A percentile compares a stretch with the other conserved stretches of the same genome.
Conservation (phyloP, 192 early-diverging fungal species). For the Spizellomyces sp. region DNA sequence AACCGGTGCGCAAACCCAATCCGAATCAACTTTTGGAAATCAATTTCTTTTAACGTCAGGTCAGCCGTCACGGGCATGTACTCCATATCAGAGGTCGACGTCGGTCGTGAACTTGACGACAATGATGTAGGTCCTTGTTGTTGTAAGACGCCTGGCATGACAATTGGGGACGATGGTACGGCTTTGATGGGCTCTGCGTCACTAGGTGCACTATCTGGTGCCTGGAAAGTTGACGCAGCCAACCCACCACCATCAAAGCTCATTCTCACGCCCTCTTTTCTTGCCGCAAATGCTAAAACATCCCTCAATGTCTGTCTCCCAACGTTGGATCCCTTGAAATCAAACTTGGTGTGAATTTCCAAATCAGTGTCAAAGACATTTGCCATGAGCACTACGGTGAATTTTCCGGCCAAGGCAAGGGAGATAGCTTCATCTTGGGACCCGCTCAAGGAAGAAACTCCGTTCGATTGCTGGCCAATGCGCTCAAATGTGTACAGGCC, state of each 20-base stretch:
- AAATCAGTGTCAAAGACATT: conserved; percentile 39
- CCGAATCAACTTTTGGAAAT: conserved; percentile 37
- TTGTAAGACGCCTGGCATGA: not conserved
- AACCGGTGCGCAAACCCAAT: conserved; percentile 15
- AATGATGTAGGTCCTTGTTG: no score
- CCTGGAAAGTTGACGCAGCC: not conserved
- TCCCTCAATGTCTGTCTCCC: conserved; percentile 32
- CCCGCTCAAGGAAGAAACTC: not conserved
- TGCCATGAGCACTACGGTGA: conserved; percentile 45
- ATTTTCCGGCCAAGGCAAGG: conserved; percentile 15
- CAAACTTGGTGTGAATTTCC: conserved; percentile 28
- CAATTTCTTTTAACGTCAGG: conserved; percentile 45
- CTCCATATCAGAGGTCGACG: not conserved
- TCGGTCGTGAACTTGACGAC: not conserved
- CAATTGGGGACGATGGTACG: not conserved
- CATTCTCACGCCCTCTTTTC: not conserved
- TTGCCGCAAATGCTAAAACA: not conserved
- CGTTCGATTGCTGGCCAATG: not conserved
- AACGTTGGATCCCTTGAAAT: conserved; percentile 46
- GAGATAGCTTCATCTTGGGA: conserved; percentile 4
- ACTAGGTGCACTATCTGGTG: not conserved
- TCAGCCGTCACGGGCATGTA: not conserved
- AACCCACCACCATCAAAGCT: not conserved
- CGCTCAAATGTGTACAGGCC: conserved; percentile 50
- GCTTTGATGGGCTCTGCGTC: not conserved